Evolutionary conservation across 2,329 filamentous ascomycete genomes (phyloP).

Genomic region (Pseudogymnoascus sp.): DNA sequence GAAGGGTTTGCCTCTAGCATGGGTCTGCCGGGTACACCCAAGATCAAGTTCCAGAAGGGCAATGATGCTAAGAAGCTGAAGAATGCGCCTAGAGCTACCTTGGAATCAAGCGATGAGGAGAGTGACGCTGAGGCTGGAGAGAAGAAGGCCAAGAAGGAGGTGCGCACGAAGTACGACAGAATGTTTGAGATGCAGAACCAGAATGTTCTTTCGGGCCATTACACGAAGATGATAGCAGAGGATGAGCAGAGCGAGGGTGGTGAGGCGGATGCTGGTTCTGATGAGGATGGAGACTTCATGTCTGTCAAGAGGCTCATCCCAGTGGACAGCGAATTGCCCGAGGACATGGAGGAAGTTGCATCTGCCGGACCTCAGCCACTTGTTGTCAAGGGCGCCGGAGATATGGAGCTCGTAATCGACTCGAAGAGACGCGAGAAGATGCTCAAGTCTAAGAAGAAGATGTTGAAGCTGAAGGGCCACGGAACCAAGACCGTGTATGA

Average conservation of each 20-base stretch:
- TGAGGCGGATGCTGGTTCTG: conserved; percentile 39
- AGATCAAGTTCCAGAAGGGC: conserved; percentile 88
- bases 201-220: conserved; percentile 90
- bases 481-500: conserved; percentile 84
- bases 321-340: conserved; percentile 51
- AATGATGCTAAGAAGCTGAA: conserved; percentile 82
- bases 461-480: conserved; percentile 82
- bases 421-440: conserved; percentile 93
- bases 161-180: conserved; percentile 90
- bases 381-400: conserved; percentile 59
- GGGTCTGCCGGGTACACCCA: conserved; percentile 82
- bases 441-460: conserved; percentile 89
- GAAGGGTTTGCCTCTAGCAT: conserved; percentile 81
- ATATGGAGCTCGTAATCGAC: conserved; percentile 73
- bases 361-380: conserved; percentile 41
- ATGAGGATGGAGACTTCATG: conserved; percentile 76
- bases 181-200: conserved; percentile 98
- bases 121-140: conserved; percentile 47
- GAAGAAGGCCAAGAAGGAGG: conserved; percentile 54
- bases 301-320: conserved; percentile 82
- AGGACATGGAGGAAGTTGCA: conserved; percentile 33
- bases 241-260: conserved; percentile 40
- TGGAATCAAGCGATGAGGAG: conserved; percentile 52
- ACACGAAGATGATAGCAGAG: conserved; percentile 72
- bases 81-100: conserved; percentile 66